phyloP scores from a whole-genome alignment of 345 rosid species.

The Erodium maritimum region DNA sequence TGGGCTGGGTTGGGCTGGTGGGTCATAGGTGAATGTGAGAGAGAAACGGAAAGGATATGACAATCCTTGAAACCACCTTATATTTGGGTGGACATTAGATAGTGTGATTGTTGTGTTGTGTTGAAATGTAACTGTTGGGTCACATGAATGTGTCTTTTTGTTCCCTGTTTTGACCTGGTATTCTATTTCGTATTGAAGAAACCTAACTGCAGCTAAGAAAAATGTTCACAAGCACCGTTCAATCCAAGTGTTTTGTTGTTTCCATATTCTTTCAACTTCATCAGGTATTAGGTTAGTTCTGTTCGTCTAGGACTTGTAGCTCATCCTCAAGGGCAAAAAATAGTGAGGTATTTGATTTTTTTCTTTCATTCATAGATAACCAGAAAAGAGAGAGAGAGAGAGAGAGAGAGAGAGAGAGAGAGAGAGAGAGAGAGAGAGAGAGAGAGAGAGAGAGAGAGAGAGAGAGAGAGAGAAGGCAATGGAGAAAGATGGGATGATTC shows the following conservation, averaged over 20 bases:
- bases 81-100: conserved; percentile 3
- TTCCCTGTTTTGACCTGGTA: not conserved
- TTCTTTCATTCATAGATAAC: no score
- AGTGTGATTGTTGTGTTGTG: conserved; percentile 10
- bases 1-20: no score
- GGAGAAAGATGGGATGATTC: conserved; percentile 17
- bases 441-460: no score
- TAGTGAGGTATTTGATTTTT: not conserved
- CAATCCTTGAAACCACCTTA: conserved; percentile 18
- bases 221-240: not conserved
- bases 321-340: not conserved
- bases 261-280: conserved; percentile 4
- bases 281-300: conserved; percentile 9
- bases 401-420: no score
- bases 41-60: not conserved
- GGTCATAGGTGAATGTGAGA: no score
- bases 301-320: not conserved
- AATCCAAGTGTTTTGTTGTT: not conserved
- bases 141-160: not conserved
- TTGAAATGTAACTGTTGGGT: conserved; percentile 1
- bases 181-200: not conserved
- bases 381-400: no score
- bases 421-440: no score
- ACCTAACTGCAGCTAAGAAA: no score
- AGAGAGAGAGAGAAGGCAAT: conserved; percentile 7